These are phyloP conservation scores for Cercospora sp. DNA, from an alignment of 2,329 filamentous ascomycete genomes.

Conservation along the genomic window DNA sequence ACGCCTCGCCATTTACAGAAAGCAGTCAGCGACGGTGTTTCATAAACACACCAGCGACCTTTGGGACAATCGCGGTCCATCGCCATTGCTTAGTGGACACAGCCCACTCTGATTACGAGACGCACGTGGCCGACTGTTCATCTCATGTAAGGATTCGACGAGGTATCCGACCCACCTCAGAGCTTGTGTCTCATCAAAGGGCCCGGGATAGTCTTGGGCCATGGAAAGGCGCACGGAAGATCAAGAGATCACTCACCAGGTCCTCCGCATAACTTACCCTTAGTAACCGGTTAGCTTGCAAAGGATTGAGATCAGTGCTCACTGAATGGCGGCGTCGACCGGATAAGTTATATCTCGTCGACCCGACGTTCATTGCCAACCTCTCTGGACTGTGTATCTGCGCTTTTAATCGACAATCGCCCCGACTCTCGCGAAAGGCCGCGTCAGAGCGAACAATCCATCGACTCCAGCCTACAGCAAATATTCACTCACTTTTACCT, in stretches of 20 bases:
- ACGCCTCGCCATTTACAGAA: constrained; percentile 3
- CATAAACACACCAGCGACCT: constrained; percentile 3
- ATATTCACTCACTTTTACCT: not conserved
- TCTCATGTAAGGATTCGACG: constrained; percentile 8
- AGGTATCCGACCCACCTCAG: constrained; percentile 1
- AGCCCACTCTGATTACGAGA: constrained; percentile 8
- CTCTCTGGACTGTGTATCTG: not conserved
- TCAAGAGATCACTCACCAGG: constrained; percentile 17
- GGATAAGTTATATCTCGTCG: constrained; percentile 2
- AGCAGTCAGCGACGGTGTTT: constrained; percentile 15
- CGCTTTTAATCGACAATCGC: not conserved
- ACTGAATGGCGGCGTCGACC: constrained; percentile 10
- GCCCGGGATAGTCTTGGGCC: constrained; percentile 6
- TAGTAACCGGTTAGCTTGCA: constrained; percentile 10
- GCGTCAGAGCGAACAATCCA: not conserved
- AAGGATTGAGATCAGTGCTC: constrained; percentile 8
- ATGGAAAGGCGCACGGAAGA: constrained; percentile 1
- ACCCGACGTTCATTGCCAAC: not conserved
- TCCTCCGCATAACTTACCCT: constrained; percentile 12
- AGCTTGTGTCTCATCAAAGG: constrained; percentile 16
- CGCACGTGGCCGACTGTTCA: constrained; percentile 10
- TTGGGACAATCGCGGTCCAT: constrained; percentile 10
- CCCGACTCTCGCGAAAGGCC: not conserved
- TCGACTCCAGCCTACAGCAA: not conserved
- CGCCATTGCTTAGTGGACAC: constrained; percentile 5